These are phyloP conservation scores for Crucibulum laeve DNA, from an alignment of 768 basidiomycete genomes.

Conservation along the genomic window DNA sequence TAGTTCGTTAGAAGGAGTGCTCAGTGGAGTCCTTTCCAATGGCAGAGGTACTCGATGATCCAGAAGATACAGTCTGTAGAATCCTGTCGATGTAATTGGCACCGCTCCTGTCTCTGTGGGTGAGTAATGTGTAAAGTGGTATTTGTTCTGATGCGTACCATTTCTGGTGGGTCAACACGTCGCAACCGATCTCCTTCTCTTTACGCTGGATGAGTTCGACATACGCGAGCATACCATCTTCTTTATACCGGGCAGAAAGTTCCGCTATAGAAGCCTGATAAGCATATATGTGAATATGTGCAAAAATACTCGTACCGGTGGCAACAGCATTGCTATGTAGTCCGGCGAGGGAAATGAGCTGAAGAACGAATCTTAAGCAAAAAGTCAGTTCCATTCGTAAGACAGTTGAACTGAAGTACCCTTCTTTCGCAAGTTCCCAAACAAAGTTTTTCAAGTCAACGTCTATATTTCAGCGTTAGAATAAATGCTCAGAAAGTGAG, in stretches of 20 bases:
- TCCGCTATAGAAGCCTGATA: conserved; percentile 45
- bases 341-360: conserved; percentile 88
- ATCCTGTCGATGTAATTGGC: conserved; percentile 90
- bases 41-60: conserved; percentile 83
- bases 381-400: conserved; percentile 3
- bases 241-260: conserved; percentile 73
- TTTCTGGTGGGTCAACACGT: conserved; percentile 92
- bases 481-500: background rate
- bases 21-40: conserved; percentile 89
- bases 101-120: conserved; percentile 58
- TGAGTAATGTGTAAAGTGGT: background rate
- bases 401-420: conserved; percentile 34
- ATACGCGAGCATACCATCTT: conserved; percentile 91
- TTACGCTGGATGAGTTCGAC: conserved; percentile 84
- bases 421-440: conserved; percentile 89
- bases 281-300: background rate
- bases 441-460: conserved; percentile 78
- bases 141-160: conserved; percentile 48
- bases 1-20: conserved; percentile 75
- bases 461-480: conserved; percentile 34
- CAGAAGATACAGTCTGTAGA: conserved; percentile 77
- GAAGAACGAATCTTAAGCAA: conserved; percentile 71
- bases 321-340: conserved; percentile 79
- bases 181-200: conserved; percentile 84
- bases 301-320: conserved; percentile 45